phyloP scores from a whole-genome alignment of 441 rosid species.

The Gossypium trilobum region DNA sequence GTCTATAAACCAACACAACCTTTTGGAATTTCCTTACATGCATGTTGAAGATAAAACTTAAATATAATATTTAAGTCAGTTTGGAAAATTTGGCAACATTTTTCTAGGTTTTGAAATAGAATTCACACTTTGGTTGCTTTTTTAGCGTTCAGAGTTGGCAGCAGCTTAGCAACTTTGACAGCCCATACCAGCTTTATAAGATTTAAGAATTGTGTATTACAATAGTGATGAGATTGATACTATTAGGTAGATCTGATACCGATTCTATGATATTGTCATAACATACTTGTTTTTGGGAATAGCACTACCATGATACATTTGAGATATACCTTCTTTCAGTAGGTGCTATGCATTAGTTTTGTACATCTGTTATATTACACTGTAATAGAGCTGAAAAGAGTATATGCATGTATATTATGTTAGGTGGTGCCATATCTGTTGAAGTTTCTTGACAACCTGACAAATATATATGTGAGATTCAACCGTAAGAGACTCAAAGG shows the following conservation, averaged over 20 bases:
- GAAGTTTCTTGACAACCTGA: slow-evolving; percentile 91
- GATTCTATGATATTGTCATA: background rate
- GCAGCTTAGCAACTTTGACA: background rate
- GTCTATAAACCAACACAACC: slow-evolving; percentile 14
- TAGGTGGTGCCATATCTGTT: slow-evolving; percentile 95
- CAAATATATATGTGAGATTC: slow-evolving; percentile 91
- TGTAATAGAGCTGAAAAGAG: background rate
- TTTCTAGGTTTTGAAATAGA: slow-evolving; percentile 40
- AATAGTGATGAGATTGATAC: background rate
- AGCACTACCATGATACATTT: background rate
- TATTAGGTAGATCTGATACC: background rate
- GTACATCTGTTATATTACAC: background rate
- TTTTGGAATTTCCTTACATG: slow-evolving; percentile 7
- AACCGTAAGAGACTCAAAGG: slow-evolving; percentile 98
- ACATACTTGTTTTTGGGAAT: background rate
- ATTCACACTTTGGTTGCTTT: background rate
- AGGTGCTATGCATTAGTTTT: background rate
- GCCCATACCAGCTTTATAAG: background rate
- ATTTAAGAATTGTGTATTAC: background rate
- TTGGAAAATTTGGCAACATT: background rate
- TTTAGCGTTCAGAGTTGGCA: background rate
- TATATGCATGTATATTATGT: slow-evolving; percentile 4
- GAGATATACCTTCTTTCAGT: background rate
- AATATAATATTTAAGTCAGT: background rate
- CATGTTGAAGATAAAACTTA: background rate